Conservation (phyloP, 371 early-diverging fungal genomes). For the Smittium mucronatum region DNA sequence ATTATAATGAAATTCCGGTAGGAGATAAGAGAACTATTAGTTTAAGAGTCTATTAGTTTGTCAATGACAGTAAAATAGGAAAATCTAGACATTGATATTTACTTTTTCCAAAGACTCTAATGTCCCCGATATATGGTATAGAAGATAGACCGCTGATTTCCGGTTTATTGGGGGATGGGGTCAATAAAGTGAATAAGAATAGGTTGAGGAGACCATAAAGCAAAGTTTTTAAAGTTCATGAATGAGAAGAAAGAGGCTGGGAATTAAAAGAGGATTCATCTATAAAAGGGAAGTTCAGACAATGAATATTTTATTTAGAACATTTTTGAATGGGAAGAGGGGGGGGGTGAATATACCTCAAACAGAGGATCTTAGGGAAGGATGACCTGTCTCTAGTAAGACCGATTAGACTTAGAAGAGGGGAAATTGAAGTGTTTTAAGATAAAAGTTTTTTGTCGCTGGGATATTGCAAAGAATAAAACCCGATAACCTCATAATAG, state of each 20-base stretch:
- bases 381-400: too few species aligned
- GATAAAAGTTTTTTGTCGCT: too few species aligned
- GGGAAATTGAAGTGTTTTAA: too few species aligned
- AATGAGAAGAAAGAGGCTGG: too few species aligned
- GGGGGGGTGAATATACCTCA: too few species aligned
- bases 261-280: not conserved
- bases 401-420: too few species aligned
- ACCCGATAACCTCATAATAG: too few species aligned
- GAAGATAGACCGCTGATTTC: not conserved
- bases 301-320: too few species aligned
- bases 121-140: not conserved
- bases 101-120: not conserved
- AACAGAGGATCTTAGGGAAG: too few species aligned
- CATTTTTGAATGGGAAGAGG: too few species aligned
- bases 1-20: not conserved
- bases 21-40: not conserved
- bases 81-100: not conserved
- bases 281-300: too few species aligned
- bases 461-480: too few species aligned
- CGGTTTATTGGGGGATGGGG: not conserved
- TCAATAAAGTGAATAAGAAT: not conserved
- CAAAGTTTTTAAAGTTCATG: not conserved
- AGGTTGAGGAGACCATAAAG: not conserved
- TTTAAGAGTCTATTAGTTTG: not conserved
- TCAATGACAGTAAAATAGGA: not conserved